phyloP scores from a whole-genome alignment of 129 eudicot genomes.

The Pittosporum tobira region DNA sequence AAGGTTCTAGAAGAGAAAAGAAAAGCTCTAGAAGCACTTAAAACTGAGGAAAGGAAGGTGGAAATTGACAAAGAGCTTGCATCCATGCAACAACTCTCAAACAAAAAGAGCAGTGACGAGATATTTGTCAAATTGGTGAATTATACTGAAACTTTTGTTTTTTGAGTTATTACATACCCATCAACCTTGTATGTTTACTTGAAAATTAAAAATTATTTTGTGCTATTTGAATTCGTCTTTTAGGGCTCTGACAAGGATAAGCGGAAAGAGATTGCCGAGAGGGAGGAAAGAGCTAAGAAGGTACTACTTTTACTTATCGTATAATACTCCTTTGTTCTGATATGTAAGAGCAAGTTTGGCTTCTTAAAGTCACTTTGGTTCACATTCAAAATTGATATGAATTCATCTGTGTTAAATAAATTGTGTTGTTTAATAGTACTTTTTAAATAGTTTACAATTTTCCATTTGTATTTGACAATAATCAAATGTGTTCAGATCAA shows the following conservation, averaged over 20 bases:
- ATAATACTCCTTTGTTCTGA: no score
- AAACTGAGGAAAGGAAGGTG: constrained; percentile 88
- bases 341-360: no score
- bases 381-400: no score
- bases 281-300: constrained; percentile 84
- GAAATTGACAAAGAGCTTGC: constrained; percentile 63
- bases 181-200: background rate
- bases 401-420: no score
- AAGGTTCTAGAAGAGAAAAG: constrained; percentile 84
- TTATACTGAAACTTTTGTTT: constrained; percentile 2
- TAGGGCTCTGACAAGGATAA: constrained; percentile 91
- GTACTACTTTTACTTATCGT: no score
- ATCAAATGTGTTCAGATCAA: no score
- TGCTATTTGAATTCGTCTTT: background rate
- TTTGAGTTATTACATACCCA: background rate
- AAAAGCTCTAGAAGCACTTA: constrained; percentile 57
- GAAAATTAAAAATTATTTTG: background rate
- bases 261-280: constrained; percentile 70
- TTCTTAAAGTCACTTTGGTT: no score
- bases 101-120: constrained; percentile 70
- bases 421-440: no score
- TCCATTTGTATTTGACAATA: no score
- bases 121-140: constrained; percentile 72
- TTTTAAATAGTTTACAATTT: no score
- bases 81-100: constrained; percentile 80